Conservation (phyloP, 495 filamentous ascomycete genomes). For the Xylaria telfairii region DNA sequence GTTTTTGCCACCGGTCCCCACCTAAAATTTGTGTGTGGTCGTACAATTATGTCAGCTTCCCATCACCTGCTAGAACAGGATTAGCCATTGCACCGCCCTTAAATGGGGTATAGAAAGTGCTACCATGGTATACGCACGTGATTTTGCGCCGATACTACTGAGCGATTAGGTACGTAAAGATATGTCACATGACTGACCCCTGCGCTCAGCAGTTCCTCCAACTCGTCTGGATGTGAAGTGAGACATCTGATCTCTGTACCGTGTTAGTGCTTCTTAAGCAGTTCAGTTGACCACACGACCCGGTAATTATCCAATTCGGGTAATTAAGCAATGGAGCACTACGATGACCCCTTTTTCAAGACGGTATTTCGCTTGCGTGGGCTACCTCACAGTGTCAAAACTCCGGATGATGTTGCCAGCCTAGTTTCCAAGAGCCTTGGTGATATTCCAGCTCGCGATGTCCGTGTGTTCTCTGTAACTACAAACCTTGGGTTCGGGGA, state of each 20-base stretch:
- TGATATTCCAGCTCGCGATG: not conserved
- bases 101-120: not conserved
- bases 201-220: no score
- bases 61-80: no score
- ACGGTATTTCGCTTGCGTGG: slow-evolving; percentile 1
- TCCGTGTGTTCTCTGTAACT: slow-evolving; percentile 8
- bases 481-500: not conserved
- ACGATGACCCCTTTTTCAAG: not conserved
- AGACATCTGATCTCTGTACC: no score
- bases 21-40: no score
- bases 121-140: not conserved
- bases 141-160: not conserved
- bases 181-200: no score
- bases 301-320: not conserved
- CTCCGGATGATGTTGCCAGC: not conserved
- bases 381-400: slow-evolving; percentile 2
- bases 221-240: no score
- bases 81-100: not conserved
- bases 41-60: no score
- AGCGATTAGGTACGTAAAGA: no score
- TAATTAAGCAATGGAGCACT: not conserved
- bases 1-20: no score
- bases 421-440: not conserved
- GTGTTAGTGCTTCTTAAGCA: no score
- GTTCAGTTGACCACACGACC: no score